Conservation (phyloP, 192 early-diverging fungal genomes). For the Bifiguratus adelaidae region DNA sequence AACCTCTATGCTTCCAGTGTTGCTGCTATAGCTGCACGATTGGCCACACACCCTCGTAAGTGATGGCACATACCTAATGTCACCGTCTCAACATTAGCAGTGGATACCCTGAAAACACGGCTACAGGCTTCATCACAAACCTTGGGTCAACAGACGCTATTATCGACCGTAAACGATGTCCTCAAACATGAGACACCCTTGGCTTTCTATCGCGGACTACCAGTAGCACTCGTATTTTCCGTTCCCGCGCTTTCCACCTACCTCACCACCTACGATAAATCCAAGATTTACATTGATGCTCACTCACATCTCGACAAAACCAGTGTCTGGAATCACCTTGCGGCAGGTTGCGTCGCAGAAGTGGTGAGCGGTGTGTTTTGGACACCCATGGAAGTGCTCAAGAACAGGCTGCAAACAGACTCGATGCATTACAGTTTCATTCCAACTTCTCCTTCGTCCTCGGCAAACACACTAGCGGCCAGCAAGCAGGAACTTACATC, state of each 20-base stretch:
- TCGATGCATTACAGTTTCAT: conserved; percentile 3
- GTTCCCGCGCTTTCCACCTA: conserved; percentile 65
- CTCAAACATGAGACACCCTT: conserved; percentile 5
- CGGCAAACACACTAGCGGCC: conserved; percentile 1
- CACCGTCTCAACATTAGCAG: conserved; percentile 4
- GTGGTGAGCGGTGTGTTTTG: conserved; percentile 54
- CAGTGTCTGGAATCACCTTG: conserved; percentile 36
- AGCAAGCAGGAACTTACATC: neutral
- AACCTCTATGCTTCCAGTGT: conserved; percentile 33
- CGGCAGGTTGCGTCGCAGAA: conserved; percentile 53
- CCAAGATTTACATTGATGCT: conserved; percentile 33
- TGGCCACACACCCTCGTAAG: conserved; percentile 54
- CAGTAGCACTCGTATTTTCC: conserved; percentile 54
- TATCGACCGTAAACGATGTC: conserved; percentile 9
- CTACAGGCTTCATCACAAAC: conserved; percentile 31
- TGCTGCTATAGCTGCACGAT: conserved; percentile 48
- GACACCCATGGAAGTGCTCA: conserved; percentile 84
- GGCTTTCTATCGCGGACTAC: conserved; percentile 56
- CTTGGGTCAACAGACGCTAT: conserved; percentile 6
- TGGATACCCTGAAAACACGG: conserved; percentile 70
- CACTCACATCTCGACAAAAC: conserved; percentile 1
- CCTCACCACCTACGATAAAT: conserved; percentile 54
- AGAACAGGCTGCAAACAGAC: conserved; percentile 55
- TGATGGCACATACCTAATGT: neutral
- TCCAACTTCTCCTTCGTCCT: neutral